These are phyloP conservation scores for Termitomyces sp. DNA, from an alignment of 768 basidiomycete species.

Conservation along the genomic window DNA sequence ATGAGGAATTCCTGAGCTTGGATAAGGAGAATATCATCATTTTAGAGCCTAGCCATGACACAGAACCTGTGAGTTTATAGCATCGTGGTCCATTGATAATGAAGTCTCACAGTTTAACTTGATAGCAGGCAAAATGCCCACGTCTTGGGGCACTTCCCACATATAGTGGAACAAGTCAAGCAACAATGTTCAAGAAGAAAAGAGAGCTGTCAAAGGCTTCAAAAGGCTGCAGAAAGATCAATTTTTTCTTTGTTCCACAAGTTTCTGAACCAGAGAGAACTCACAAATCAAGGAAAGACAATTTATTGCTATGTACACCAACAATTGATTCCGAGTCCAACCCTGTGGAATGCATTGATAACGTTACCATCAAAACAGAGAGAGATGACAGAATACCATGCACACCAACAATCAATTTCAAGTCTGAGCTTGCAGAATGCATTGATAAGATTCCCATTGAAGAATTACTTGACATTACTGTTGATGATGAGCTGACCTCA, in stretches of 20 bases:
- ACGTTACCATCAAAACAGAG: no score
- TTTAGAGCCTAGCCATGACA: neutral
- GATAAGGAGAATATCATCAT: neutral
- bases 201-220: neutral
- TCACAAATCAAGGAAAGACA: no score
- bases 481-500: neutral
- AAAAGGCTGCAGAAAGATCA: neutral
- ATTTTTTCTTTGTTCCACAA: neutral
- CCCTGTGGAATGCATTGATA: no score
- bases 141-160: neutral
- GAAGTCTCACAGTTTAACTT: neutral
- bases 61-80: neutral
- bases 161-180: neutral
- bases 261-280: neutral
- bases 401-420: no score
- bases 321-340: no score
- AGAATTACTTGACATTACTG: neutral
- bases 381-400: no score
- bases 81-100: neutral
- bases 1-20: neutral
- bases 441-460: neutral
- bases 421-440: neutral
- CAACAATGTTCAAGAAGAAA: neutral
- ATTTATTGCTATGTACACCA: no score
- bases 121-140: neutral